Base-by-base conservation (phyloP, 1,284 basidiomycete species). In the Cyathus pygmaeus region DNA sequence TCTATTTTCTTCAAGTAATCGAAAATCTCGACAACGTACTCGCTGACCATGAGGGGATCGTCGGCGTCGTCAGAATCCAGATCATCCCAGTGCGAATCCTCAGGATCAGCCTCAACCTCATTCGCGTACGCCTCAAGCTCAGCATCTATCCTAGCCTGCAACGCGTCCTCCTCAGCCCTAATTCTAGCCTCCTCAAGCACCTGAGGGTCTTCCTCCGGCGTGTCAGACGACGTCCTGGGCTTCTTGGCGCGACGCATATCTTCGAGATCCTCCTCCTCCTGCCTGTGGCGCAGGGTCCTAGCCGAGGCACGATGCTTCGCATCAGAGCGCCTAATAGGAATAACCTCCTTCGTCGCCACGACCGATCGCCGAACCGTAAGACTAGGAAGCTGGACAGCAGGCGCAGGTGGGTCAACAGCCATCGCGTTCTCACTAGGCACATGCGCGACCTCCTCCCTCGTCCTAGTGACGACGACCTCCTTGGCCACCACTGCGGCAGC, bases 141-240 rank as follows among this genome's bases (percentile, higher is more conserved):
- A n/a, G 67, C 70, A 24, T 75, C 77, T 58, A 80, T 72, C 56
- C 63, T 71, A 47, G 75, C 76, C 33, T 67, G 71, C 23, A 76
- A 69, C 2, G 63, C 73, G 19, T 78, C 77, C 51, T 81, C 79
- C 61, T 78, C 76, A 24, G 72, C 70, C 29, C 64, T 63, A 33
- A 58, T 60, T 7, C 61, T 67, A 10, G 65, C 70, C n/a, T 81
- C 77, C 57, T 82, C 77, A 17, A 74, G 70, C 50, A 75, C 74
- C 17, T 73, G 67, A 17, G 76, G 73, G 24, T 79, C 81, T 87
- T 50, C 53, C 21, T 89, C 87, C 1, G 87, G 88, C 5, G 77
- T 67, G 21, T 91, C 89, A 0, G 90, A 91, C 10, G 91, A 93
- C 5, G 92, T 93, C 27, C 90, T 81, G 65, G 87, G 83, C 71